Conservation (phyloP, 2,329 filamentous ascomycete genomes). For the Coniella vitis region DNA sequence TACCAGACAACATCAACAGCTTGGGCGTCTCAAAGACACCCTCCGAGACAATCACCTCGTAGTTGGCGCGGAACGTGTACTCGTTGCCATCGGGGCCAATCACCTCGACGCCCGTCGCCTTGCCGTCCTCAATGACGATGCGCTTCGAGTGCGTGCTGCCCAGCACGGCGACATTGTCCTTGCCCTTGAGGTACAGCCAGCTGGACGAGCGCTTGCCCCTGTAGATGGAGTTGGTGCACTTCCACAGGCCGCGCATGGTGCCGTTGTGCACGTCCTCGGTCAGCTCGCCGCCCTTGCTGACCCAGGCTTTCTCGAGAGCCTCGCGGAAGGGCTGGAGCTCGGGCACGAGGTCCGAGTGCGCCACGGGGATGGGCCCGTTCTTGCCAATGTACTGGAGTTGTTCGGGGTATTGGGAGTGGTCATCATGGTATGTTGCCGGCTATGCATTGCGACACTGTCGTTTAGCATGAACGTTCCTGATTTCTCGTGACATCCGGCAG, state of each 20-base stretch:
- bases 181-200: conserved; percentile 43
- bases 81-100: conserved; percentile 34
- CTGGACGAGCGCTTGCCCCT: conserved; percentile 47
- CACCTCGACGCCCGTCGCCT: conserved; percentile 37
- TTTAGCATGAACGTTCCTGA: too few species aligned
- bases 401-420: conserved; percentile 35
- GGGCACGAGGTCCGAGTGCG: conserved; percentile 46
- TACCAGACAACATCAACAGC: conserved; percentile 57
- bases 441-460: background rate
- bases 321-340: conserved; percentile 46
- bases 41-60: conserved; percentile 41
- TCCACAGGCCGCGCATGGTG: conserved; percentile 44
- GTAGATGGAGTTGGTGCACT: conserved; percentile 51
- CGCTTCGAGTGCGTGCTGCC: conserved; percentile 42
- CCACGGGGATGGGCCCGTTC: conserved; percentile 45
- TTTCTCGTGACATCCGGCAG: too few species aligned
- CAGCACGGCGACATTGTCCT: conserved; percentile 49
- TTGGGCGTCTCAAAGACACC: conserved; percentile 60
- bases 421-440: conserved; percentile 50
- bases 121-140: conserved; percentile 40
- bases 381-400: conserved; percentile 44
- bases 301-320: conserved; percentile 44
- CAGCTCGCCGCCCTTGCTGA: conserved; percentile 41
- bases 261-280: conserved; percentile 51
- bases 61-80: conserved; percentile 37